Percentiles rank a stretch among this genome's conserved stretches.
These are phyloP conservation scores for Eucalyptus marginata DNA, from an alignment of 345 rosid species.

Conservation along the genomic window DNA sequence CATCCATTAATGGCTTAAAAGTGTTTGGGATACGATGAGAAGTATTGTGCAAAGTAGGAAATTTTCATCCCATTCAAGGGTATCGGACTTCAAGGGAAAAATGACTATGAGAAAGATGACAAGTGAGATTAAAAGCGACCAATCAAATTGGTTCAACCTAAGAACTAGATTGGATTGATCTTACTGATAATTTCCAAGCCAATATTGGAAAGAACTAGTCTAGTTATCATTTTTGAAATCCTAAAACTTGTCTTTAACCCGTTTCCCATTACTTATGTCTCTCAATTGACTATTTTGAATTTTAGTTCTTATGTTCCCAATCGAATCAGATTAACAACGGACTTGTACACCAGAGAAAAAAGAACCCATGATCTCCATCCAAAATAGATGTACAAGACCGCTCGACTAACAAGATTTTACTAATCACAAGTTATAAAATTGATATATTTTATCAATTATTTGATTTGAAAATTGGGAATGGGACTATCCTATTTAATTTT, in stretches of 20 bases:
- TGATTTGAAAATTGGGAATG: background rate
- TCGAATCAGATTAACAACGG: background rate
- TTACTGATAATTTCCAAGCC: background rate
- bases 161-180: background rate
- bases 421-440: background rate
- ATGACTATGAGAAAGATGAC: background rate
- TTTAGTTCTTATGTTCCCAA: fast-evolving
- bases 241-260: fast-evolving
- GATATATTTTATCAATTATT: background rate
- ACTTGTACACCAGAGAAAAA: fast-evolving
- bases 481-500: fast-evolving
- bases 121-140: background rate
- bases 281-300: background rate
- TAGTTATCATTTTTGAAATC: background rate
- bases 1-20: background rate
- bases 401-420: background rate
- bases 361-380: background rate
- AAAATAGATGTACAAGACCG: background rate
- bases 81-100: background rate
- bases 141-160: background rate
- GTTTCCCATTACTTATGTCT: background rate
- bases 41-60: background rate
- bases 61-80: background rate
- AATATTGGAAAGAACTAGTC: background rate
- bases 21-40: fast-evolving